Base-by-base conservation (phyloP, 148 eudicot species). In the Cornus florida region DNA sequence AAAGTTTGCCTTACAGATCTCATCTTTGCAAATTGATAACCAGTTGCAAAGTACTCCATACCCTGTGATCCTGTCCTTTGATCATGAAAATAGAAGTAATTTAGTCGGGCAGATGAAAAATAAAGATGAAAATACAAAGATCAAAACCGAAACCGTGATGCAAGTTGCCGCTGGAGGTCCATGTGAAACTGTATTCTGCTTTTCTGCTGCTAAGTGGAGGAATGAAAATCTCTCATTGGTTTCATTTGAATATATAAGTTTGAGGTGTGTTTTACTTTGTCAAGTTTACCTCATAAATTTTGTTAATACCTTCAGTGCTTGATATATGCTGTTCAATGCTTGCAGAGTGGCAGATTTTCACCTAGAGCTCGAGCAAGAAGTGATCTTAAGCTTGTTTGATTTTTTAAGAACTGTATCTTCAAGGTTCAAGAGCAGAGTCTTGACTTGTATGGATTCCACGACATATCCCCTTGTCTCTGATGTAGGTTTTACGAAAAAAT, bases 331-430 rank as follows among this genome's bases (percentile, higher is more conserved):
- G 73, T 46, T 75, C 48, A 59, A 66, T 83, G 77, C 76, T 73
- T 91, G 85, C 92, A 96, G 99, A 83, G 77, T 96, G 72, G 89
- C 91, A 68, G 98, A 96, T 86, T 86, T 90, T 75, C 92, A 86
- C 82, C 98, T 96, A 67, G 95, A 94, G 86, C 86, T 96, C 65
- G 98, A 96, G 86, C 92, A 91, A 85, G 99, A 94, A 83, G 83
- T 96, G 70, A 87, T 96, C 73, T 80, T 91, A 69, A 88, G 92
- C 70, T 81, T 96, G 72, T 81, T 91, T 69, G 97, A 94, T 50
- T 94, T 92, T 72, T 78, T 86, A 56, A 91, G 87, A 86, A 84
- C 90, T 41, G 76, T 75, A 72, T 85, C 88, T 77, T 84, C 87
- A 67, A 80, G 92, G 79, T 78, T 87, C 69, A 82, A 83, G 73